Base-by-base conservation (phyloP, 805 yeast genomes). In the Yarrowia bubula region DNA sequence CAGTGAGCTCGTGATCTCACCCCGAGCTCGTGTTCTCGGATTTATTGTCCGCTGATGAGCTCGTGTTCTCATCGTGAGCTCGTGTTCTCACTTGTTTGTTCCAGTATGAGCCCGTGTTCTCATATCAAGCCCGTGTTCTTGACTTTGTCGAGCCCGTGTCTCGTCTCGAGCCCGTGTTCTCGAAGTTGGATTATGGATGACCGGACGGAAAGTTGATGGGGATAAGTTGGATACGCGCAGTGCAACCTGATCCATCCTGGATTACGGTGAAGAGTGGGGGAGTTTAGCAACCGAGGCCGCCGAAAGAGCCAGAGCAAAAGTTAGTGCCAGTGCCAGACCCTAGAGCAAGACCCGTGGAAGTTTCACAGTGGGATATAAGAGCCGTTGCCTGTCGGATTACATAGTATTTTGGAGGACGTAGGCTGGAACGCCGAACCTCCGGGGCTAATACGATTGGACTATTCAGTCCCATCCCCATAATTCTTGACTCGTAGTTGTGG, bases 341-440 rank as follows among this genome's bases (percentile, higher is more conserved):
- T 33, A 18, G 41, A 48, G 53, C 53, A 48, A 48, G 53, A 48
- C 39, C 53, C 53, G 53, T 48, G 53, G 53, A 48, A 33, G 15
- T 48, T 48, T 48, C 39, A 33, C 53, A 48, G 53, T 11, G 53
- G 53, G 53, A 48, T 33, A 15, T 33, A 48, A 48, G 53, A 48
- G 55, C 55, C 60, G 60, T 51, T 51, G 43, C 60, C 39, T 48
- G 60, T 51, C 60, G 60, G 60, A 51, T 51, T 38, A 48, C 38
- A 51, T 51, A 51, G 60, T 51, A 51, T 51, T 51, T 51, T 28
- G 60, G 61, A 55, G 61, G 61, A 55, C 61, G 61, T 55, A 55
- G 61, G 61, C 61, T 55, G 60, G 60, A 55, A 38, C 47, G 61
- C 61, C 61, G 61, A 55, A 55, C 61, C 61, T 55, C 61, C 61